Conservation (phyloP, 371 early-diverging fungal species). For the Mortierella sp. region DNA sequence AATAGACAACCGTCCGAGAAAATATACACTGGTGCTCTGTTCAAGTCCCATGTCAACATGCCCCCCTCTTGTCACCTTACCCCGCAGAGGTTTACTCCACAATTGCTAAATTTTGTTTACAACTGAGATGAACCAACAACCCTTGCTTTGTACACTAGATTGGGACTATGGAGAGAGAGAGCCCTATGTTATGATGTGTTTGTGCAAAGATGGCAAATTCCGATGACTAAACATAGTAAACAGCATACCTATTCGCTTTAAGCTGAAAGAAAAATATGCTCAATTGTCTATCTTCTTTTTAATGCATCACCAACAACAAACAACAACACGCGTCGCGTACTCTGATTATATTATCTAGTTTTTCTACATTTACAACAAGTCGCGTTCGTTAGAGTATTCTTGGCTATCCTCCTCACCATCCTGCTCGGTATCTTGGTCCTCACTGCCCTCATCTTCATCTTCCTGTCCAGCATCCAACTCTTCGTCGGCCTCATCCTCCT, state of each 20-base stretch:
- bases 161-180: not conserved
- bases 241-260: not conserved
- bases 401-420: constrained; percentile 6
- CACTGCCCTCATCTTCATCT: constrained; percentile 12
- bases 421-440: constrained; percentile 7
- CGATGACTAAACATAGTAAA: constrained; percentile 10
- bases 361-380: not conserved
- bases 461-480: too few species aligned
- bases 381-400: constrained; percentile 9
- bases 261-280: too few species aligned
- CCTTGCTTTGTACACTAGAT: not conserved
- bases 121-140: not conserved
- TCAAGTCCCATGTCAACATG: too few species aligned
- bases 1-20: too few species aligned
- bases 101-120: not conserved
- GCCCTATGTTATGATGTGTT: constrained; percentile 7
- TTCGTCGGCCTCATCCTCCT: constrained; percentile 7
- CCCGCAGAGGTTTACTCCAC: not conserved
- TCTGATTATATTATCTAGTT: not conserved
- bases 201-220: not conserved
- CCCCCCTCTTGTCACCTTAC: too few species aligned
- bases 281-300: not conserved
- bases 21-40: too few species aligned
- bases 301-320: not conserved
- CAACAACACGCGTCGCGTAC: not conserved